Evolutionary conservation across 2,329 filamentous ascomycete genomes (phyloP), one percentile per base, ranked within the genome.

Genomic region (Penicillium janthinellum): DNA sequence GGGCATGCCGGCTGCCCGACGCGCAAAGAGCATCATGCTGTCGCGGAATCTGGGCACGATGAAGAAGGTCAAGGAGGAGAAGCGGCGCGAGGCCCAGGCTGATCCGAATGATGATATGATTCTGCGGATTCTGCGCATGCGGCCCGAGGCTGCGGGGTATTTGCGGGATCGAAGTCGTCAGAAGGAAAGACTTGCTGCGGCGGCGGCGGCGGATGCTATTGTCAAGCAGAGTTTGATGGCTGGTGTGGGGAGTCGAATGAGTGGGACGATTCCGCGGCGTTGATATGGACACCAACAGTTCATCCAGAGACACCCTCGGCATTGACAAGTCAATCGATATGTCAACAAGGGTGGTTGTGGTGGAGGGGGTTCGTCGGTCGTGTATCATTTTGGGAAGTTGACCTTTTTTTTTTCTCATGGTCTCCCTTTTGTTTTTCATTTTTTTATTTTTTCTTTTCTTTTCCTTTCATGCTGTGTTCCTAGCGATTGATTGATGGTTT

Each of bases 51-150:
- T 99, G 56, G 95, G 95, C 48, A 98, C 95, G 7, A 98, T 99
- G 92, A 89, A 88, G 68, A 91, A 94, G 73, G 92, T 91, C 42
- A 98, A 98, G 77, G 92, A 96, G 75, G 94, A 96, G 77, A 97
- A 96, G 80, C 85, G 95, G 64, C 92, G 93, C 69, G 94, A 98
- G 74, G 92, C 92, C 1, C 95, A 99, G 74, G 94, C 95, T 1
- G 95, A 98, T 74, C 94, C 95, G 1, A 96, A 90, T 73, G 95
- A 99, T 75, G 95, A 99, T 74, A 98, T 98, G 90, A 98, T 99
- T 66, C 77, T 99, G 69, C 85, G 95, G 20, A 99, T 99, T 65
- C 78, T 99, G 66, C 85, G 95, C 54, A 99, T 99, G 95, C 84
- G 95, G 49, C 92, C 92, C 2, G 95, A 98, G 78, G 95, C 95